phyloP scores from a whole-genome alignment of 2,329 filamentous ascomycete species.

The Hypoxylon sp. region DNA sequence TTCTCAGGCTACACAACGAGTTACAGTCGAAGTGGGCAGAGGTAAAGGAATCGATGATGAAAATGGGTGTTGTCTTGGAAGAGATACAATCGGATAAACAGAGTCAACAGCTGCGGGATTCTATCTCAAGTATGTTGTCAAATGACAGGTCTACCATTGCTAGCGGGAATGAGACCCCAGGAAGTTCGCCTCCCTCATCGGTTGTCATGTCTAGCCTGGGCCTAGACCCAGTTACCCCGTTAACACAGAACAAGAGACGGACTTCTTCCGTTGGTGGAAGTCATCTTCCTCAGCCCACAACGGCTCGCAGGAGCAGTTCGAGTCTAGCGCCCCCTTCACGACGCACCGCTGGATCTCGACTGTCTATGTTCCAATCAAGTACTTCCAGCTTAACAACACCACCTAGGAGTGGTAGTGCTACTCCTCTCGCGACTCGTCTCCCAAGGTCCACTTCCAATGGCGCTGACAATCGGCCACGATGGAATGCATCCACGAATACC shows the following conservation, averaged over 20 bases:
- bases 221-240: conserved; percentile 64
- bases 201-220: conserved; percentile 72
- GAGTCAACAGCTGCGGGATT: conserved; percentile 87
- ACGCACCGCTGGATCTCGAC: conserved; percentile 61
- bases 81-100: conserved; percentile 75
- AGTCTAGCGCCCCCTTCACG: conserved; percentile 62
- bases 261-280: conserved; percentile 65
- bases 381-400: conserved; percentile 55
- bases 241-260: conserved; percentile 62
- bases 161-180: conserved; percentile 79
- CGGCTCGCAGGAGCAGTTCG: conserved; percentile 61
- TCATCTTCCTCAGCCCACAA: conserved; percentile 61
- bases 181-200: conserved; percentile 75
- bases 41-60: conserved; percentile 81
- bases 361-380: conserved; percentile 61
- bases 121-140: conserved; percentile 91
- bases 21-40: conserved; percentile 86
- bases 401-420: conserved; percentile 63
- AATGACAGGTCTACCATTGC: conserved; percentile 81
- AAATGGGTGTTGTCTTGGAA: conserved; percentile 82
- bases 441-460: conserved; percentile 64
- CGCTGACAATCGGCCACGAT: conserved; percentile 74
- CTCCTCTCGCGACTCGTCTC: conserved; percentile 62
- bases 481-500: conserved; percentile 79
- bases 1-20: conserved; percentile 86